Base-by-base conservation (phyloP, 352 stramenopile species). In the Phytophthora lateralis region DNA sequence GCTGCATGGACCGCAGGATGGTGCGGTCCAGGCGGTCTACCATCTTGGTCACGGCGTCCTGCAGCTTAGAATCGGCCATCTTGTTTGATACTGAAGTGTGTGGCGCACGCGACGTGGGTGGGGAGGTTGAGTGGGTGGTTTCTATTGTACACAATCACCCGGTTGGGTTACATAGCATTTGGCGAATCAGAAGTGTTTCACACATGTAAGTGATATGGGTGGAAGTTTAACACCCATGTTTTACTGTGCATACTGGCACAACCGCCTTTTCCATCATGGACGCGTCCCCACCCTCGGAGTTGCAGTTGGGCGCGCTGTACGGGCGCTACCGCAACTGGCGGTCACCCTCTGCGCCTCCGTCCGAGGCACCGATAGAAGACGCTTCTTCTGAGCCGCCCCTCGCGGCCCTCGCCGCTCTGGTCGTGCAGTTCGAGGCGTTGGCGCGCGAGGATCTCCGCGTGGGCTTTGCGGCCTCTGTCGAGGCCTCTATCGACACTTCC, bases 61-160 rank as follows among this genome's bases (percentile, higher is more conserved):
- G 91, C 55, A 96, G 80, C 63, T 90, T 88, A 27, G 68, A 73
- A 58, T 93, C 85, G 11, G 88, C 78, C 88, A 96, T 95, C 18
- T 14, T 42, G 12, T 7, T 44, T 29, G 35, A 10, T 32, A 26
- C 3, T 21, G 7, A 44, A 26, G 8, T 21, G 59, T 51, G 59
- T 61, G 59, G 59, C 41, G 43, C 9, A 26, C 27, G 43, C 46
- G 57, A 52, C 21, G 3, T 59, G 49, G 26, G 26, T 29, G 26
- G 26, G 30, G 21, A 24, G 21, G 21, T 24, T 24, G 21, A 3
- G 21, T 24, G 21, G 21, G 21, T 24, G 21, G 1, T 24, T 24
- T 24, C 21, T 24, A 3, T 24, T 24, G 3, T 24, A 24, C 21
- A 3, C 21, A 24, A 24, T 37, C 30, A 37, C 32, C 32, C 32